These are phyloP conservation scores for Boeremia lycopersici DNA, from an alignment of 2,329 filamentous ascomycete species.

Conservation along the genomic window DNA sequence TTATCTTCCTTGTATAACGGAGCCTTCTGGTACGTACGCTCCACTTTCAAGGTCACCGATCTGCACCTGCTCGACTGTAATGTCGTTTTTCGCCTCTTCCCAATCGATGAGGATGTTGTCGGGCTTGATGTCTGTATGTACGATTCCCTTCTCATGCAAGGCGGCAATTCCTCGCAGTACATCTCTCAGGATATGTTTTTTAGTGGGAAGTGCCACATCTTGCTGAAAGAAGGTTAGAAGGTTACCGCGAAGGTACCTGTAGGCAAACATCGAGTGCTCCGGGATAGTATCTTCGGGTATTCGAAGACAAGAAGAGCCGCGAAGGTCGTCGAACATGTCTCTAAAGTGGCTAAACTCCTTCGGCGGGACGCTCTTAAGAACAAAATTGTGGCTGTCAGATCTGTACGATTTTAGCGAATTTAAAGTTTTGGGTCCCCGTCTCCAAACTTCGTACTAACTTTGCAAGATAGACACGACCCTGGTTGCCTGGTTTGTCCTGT, in stretches of 20 bases:
- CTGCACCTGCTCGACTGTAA: conserved; percentile 46
- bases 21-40: conserved; percentile 47
- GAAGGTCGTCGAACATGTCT: conserved; percentile 20
- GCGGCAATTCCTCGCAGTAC: conserved; percentile 12
- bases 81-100: conserved; percentile 37
- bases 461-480: conserved; percentile 18
- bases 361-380: conserved; percentile 10
- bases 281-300: conserved; percentile 49
- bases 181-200: conserved; percentile 52
- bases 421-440: not conserved
- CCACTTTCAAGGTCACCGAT: conserved; percentile 52
- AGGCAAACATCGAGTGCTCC: conserved; percentile 54
- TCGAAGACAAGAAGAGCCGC: conserved; percentile 12
- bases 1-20: conserved; percentile 46
- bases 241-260: conserved; percentile 52
- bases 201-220: conserved; percentile 44
- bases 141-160: conserved; percentile 20
- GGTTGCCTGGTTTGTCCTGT: conserved; percentile 8
- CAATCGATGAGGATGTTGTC: conserved; percentile 55
- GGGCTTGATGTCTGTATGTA: conserved; percentile 49
- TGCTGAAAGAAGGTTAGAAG: conserved; percentile 52
- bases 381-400: conserved; percentile 4
- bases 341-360: conserved; percentile 12
- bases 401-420: conserved; percentile 1
- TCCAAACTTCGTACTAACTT: not conserved